Evolutionary conservation across 2,329 filamentous ascomycete species (phyloP).

Genomic region (Pleochaeta shiraiana): DNA sequence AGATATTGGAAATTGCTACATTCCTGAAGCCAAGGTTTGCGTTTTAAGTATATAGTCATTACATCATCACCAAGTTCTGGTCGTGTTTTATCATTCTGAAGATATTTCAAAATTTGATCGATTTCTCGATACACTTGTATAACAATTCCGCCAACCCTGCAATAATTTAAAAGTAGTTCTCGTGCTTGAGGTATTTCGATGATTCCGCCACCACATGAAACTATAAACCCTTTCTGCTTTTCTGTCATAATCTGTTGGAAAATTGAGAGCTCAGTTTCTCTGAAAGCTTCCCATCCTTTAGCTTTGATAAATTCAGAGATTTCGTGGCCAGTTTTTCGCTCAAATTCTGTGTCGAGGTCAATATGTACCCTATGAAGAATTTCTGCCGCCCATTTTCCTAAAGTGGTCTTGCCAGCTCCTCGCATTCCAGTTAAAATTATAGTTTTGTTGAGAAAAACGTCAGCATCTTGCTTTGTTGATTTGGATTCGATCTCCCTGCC

Average conservation of each 20-base stretch:
- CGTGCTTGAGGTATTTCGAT: slow-evolving; percentile 71
- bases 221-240: slow-evolving; percentile 53
- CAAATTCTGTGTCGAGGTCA: slow-evolving; percentile 76
- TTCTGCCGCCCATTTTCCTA: slow-evolving; percentile 64
- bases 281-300: slow-evolving; percentile 74
- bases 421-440: slow-evolving; percentile 96
- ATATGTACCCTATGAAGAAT: slow-evolving; percentile 56
- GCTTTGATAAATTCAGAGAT: slow-evolving; percentile 71
- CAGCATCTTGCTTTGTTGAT: slow-evolving; percentile 10
- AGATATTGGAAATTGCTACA: slow-evolving; percentile 94
- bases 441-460: slow-evolving; percentile 30
- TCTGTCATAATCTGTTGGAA: slow-evolving; percentile 54
- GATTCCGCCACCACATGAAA: slow-evolving; percentile 85
- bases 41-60: slow-evolving; percentile 69
- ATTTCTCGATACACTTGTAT: slow-evolving; percentile 76
- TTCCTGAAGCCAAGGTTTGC: slow-evolving; percentile 73
- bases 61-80: slow-evolving; percentile 90
- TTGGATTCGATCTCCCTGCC: slow-evolving; percentile 35
- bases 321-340: slow-evolving; percentile 45
- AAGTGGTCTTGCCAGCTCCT: slow-evolving; percentile 89
- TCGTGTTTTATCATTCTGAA: slow-evolving; percentile 71
- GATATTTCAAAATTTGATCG: slow-evolving; percentile 68
- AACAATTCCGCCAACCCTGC: slow-evolving; percentile 59
- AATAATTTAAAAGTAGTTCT: slow-evolving; percentile 50
- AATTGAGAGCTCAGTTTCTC: slow-evolving; percentile 53